These are phyloP conservation scores for Saccharomyces eubayanus DNA, from an alignment of 805 yeast genomes.

Conservation along the genomic window DNA sequence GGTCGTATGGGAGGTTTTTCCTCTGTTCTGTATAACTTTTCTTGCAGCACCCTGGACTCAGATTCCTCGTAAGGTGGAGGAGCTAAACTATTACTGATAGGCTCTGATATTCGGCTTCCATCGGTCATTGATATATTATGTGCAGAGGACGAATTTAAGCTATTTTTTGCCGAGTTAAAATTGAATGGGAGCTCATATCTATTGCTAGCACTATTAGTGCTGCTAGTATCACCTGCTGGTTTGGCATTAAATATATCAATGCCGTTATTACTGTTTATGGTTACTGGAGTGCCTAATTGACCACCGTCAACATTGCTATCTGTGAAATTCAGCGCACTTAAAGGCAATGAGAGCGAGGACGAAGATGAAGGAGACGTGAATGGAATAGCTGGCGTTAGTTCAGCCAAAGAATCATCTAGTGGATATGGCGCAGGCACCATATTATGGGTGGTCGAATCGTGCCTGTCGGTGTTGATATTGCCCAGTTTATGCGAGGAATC, in stretches of 20 bases:
- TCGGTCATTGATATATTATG: neutral
- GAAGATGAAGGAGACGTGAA: neutral
- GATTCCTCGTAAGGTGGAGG: slow-evolving; percentile 19
- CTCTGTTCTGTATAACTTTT: slow-evolving; percentile 14
- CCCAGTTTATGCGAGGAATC: neutral
- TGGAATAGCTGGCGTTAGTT: neutral
- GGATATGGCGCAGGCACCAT: slow-evolving; percentile 2
- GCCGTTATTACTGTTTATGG: neutral
- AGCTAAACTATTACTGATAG: slow-evolving; percentile 5
- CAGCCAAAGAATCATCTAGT: neutral
- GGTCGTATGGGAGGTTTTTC: slow-evolving; percentile 1
- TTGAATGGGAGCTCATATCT: slow-evolving; percentile 3
- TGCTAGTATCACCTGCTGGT: neutral
- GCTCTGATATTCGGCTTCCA: neutral
- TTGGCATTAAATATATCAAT: neutral
- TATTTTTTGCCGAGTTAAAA: neutral
- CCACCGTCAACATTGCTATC: neutral
- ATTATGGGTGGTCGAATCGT: neutral
- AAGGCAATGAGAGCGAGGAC: neutral
- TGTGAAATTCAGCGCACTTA: neutral
- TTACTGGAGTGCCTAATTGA: neutral
- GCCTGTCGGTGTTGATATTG: neutral
- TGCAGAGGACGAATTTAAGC: neutral
- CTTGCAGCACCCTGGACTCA: slow-evolving; percentile 12
- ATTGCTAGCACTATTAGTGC: neutral